Conservation (phyloP, 768 basidiomycete genomes). For the Xerocomellus intermedius region DNA sequence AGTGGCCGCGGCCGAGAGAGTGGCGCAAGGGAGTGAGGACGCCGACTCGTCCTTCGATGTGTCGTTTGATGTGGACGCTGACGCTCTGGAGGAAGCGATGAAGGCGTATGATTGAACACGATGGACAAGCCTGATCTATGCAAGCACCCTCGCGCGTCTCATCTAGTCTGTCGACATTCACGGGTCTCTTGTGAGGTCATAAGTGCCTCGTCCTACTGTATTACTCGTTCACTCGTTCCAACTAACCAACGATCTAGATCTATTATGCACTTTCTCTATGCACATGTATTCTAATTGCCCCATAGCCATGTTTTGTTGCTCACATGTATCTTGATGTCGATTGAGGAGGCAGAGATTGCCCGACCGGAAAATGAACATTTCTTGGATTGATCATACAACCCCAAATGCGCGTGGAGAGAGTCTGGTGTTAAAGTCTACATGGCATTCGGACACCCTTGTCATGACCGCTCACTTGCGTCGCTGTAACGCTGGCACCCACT, state of each 20-base stretch:
- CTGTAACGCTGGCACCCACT: too few relatives aligned
- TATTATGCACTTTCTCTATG: slow-evolving; percentile 5
- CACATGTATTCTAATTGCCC: not conserved
- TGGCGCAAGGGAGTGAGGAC: slow-evolving; percentile 8
- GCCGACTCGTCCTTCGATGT: slow-evolving; percentile 33
- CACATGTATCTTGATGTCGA: too few relatives aligned
- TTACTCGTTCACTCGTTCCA: not conserved
- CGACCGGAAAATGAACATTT: not conserved
- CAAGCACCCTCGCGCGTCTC: not conserved
- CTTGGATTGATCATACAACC: too few relatives aligned
- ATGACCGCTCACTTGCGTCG: too few relatives aligned
- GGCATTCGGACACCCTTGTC: too few relatives aligned
- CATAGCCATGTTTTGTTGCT: not conserved
- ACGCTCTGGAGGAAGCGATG: slow-evolving; percentile 33
- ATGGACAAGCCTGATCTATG: not conserved
- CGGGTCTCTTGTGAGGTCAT: not conserved
- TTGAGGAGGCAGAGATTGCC: not conserved
- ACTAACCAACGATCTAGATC: not conserved
- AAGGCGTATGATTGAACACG: slow-evolving; percentile 26
- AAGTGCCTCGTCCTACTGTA: not conserved
- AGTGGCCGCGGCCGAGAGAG: not conserved
- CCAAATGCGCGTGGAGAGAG: too few relatives aligned
- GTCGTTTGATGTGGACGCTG: slow-evolving; percentile 30
- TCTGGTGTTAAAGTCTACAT: too few relatives aligned
- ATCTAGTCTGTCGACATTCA: not conserved